Base-by-base conservation (phyloP, 345 rosid genomes). In the Gossypium turneri region DNA sequence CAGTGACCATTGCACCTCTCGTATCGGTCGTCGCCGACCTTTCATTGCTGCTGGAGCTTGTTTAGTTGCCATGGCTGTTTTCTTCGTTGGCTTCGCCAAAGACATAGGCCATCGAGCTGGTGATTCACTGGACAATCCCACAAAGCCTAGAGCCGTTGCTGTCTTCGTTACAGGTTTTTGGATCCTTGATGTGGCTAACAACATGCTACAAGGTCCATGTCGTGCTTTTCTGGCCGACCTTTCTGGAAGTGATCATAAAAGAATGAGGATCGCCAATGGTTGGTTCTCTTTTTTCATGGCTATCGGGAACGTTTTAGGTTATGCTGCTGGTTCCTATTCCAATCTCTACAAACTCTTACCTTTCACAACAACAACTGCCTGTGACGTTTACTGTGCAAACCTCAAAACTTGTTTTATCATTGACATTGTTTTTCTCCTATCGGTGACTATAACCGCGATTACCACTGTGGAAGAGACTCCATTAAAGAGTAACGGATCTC, bases 201-300 rank as follows among this genome's bases (percentile, higher is more conserved):
- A 59, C 64, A 59, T 59, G 64, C 12, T 59, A 59, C 64, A 59
- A 59, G 64, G 64, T 59, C 64, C 64, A 13, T 59, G 64, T 27
- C 64, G 64, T 25, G 64, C 64, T 12, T 59, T 59, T 34, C 17
- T 59, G 7, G 64, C 64, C 1, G 64, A 59, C 38, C 64, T 59
- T 25, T 59, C 64, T 0, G 64, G 17, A 25, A 12, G 12, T 5
- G 64, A 59, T 59, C 64, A 59, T 25, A 25, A 59, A 25, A 59
- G 64, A 59, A 59, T 59, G 64, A 59, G 64, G 38, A 25, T 59
- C 38, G 41, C 64, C 7, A 59, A 59, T 25, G 64, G 64, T 6
- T 59, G 41, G 64, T 59, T 59, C 64, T 59, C 64, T 4, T 59
- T 59, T 22, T 59, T 59, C 38, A 59, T 59, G 64, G 64, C 64